phyloP scores from a whole-genome alignment of 768 basidiomycete genomes.

The Termitomyces sp. region DNA sequence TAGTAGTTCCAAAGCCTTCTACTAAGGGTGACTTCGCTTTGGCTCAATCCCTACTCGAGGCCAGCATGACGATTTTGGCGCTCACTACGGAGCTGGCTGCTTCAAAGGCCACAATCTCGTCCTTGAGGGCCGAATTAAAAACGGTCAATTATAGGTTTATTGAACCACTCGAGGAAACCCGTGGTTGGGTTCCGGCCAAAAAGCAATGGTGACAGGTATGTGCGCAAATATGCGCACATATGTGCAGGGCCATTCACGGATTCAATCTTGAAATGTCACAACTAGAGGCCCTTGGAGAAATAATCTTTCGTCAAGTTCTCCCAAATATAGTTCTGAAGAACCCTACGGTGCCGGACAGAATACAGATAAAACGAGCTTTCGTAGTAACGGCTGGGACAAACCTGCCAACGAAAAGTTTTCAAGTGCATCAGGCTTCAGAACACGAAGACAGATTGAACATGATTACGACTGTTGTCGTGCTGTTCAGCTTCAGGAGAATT shows the following conservation, averaged over 20 bases:
- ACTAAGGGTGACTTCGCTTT: constrained; percentile 12
- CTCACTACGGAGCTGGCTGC: constrained; percentile 34
- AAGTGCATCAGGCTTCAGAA: background rate
- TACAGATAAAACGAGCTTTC: background rate
- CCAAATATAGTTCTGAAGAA: background rate
- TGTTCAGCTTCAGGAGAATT: background rate
- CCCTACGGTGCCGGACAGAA: background rate
- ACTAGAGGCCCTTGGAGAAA: background rate
- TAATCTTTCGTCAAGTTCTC: background rate
- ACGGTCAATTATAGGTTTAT: background rate
- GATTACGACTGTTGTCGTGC: background rate
- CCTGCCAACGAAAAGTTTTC: background rate
- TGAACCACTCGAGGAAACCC: background rate
- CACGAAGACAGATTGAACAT: background rate
- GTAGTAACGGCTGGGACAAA: background rate
- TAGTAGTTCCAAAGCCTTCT: constrained; percentile 33
- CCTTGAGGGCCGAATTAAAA: constrained; percentile 4
- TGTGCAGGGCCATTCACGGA: background rate
- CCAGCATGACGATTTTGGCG: constrained; percentile 42
- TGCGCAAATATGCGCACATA: background rate
- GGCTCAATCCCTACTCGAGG: constrained; percentile 36
- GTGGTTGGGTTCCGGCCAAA: background rate
- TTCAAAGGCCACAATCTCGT: constrained; percentile 19
- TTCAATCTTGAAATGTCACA: background rate
- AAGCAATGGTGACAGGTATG: constrained; percentile 2